Evolutionary conservation across 805 yeast species (phyloP), one percentile per base, ranked within the genome.

Genomic region (Alloascoidea africana): DNA sequence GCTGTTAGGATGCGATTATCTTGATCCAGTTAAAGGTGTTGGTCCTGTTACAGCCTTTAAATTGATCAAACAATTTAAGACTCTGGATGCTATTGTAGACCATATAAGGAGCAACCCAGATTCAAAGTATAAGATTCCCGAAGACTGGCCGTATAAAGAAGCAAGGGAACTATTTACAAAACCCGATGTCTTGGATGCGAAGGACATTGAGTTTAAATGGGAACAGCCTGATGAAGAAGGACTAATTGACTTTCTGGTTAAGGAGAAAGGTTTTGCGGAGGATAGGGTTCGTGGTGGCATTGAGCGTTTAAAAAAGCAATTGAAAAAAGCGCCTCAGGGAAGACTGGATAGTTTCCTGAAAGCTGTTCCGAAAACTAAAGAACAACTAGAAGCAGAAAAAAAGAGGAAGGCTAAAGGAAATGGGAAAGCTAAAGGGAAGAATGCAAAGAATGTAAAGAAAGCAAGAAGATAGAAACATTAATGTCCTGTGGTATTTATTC

Each of bases 1-100:
- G 33, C 64, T 91, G 49, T 62, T 91, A 35, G 99, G 99, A 1
- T 91, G 98, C 58, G 99, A 91, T 62, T 91, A 91, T 57, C 85
- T 96, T 60, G 96, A 89, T 45, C 82, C 96, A 3, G 87, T 91
- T 41, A 74, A 74, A 48, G 98, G 98, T 16, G 78, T 91, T 42
- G 99, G 99, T 5, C 97, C 97, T 1, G 91, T 82, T 2, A 89
- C 96, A 1, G 98, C 96, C 0, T 65, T 70, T 44, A 89, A 91
- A 51, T 65, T 91, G 42, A 84, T 91, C 43, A 79, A 76, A 52
- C 95, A 89, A 51, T 86, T 84, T 54, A 76, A 80, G 1, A 66
- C 80, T 0, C 65, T 91, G 36, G 97, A 89, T 43, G 77, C 76
- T 30, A 75, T 91, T 33, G 70, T 89, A 32, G 75, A 73, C 46